phyloP scores from a whole-genome alignment of 2,329 filamentous ascomycete genomes.

The Talaromyces sp. region DNA sequence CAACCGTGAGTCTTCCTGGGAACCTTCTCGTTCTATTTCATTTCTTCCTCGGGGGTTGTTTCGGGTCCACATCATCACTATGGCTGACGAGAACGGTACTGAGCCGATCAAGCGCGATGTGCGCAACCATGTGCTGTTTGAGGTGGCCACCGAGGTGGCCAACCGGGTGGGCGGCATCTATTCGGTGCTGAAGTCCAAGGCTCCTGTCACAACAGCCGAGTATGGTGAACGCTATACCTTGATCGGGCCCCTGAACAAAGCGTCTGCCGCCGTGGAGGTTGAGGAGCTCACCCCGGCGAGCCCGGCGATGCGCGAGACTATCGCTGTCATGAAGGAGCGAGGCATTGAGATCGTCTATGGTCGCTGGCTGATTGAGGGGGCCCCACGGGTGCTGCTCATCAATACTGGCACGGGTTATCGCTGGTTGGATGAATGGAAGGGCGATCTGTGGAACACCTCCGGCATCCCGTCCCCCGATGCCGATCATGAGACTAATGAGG shows the following conservation, averaged over 20 bases:
- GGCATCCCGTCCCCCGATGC: constrained; percentile 90
- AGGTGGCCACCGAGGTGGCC: constrained; percentile 94
- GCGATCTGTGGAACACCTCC: constrained; percentile 88
- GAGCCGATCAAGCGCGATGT: constrained; percentile 66
- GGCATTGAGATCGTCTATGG: constrained; percentile 91
- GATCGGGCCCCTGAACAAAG: constrained; percentile 89
- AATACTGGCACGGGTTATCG: constrained; percentile 92
- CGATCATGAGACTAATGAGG: constrained; percentile 95
- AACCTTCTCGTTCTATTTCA: neutral
- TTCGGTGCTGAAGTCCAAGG: constrained; percentile 98
- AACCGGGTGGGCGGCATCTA: constrained; percentile 99
- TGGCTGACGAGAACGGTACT: constrained; percentile 79
- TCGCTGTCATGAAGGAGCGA: constrained; percentile 88
- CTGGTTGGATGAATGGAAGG: constrained; percentile 95
- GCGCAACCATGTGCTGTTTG: constrained; percentile 93
- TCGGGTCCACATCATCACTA: constrained; percentile 64
- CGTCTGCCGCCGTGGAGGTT: constrained; percentile 95
- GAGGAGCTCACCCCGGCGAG: constrained; percentile 86
- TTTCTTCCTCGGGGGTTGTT: constrained; percentile 58
- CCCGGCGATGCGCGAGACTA: constrained; percentile 76
- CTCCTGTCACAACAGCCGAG: constrained; percentile 93
- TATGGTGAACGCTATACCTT: constrained; percentile 98
- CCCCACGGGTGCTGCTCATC: constrained; percentile 88
- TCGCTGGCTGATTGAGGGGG: constrained; percentile 96
- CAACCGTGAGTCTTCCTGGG: neutral